These are phyloP conservation scores for Hordeum pubiflorum DNA, from an alignment of 202 grass and related monocot genomes.

Conservation along the genomic window DNA sequence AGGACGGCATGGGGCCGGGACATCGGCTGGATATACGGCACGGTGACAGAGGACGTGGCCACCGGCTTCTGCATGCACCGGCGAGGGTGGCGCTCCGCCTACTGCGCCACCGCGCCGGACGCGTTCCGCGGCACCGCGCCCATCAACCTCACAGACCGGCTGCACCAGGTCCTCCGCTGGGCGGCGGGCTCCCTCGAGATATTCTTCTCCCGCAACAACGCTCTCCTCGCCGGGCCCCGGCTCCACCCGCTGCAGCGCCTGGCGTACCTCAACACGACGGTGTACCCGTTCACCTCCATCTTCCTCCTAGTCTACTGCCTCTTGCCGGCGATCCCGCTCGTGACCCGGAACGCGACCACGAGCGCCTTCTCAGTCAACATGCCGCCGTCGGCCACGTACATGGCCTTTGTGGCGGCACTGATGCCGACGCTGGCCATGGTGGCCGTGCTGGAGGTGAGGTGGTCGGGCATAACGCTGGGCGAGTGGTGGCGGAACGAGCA, in stretches of 20 bases:
- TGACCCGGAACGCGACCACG: constrained; percentile 10
- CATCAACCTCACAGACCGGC: background rate
- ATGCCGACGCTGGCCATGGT: constrained; percentile 54
- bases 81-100: constrained; percentile 58
- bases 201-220: background rate
- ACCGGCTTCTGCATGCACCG: constrained; percentile 67
- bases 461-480: constrained; percentile 49
- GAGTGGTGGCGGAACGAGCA: constrained; percentile 83
- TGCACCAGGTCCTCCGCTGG: background rate
- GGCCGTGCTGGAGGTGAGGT: constrained; percentile 58
- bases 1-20: constrained; percentile 53
- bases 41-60: constrained; percentile 70
- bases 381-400: constrained; percentile 32
- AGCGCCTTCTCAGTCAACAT: constrained; percentile 11
- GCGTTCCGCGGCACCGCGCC: background rate
- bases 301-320: constrained; percentile 43
- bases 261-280: background rate
- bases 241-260: background rate
- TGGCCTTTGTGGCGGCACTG: constrained; percentile 45
- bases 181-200: background rate
- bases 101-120: background rate
- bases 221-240: background rate
- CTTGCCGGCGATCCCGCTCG: constrained; percentile 44
- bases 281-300: background rate
- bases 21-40: constrained; percentile 68